phyloP scores from a whole-genome alignment of 192 early-diverging fungal species.

The Paraglomus occultum region DNA sequence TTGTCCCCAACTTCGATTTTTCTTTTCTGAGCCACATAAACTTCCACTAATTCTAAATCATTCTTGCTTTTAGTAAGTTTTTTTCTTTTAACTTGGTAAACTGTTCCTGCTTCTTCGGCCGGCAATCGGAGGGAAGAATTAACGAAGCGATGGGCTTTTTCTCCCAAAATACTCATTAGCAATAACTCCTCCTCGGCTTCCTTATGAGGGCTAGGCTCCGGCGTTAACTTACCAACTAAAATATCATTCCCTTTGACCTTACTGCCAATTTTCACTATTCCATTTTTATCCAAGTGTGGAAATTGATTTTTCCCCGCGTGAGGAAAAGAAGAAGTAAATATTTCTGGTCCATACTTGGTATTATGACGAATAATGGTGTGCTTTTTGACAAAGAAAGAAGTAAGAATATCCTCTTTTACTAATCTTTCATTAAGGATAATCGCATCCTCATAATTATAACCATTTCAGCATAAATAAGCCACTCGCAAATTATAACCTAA shows the following conservation, averaged over 20 bases:
- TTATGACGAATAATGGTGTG: slow-evolving; percentile 9
- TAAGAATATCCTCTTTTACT: slow-evolving; percentile 19
- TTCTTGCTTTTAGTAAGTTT: not conserved
- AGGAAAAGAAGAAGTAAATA: slow-evolving; percentile 1
- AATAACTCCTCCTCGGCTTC: slow-evolving; percentile 10
- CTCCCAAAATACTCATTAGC: not conserved
- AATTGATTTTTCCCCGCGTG: slow-evolving; percentile 5
- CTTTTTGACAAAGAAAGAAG: slow-evolving; percentile 23
- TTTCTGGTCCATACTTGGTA: slow-evolving; percentile 14
- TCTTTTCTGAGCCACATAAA: slow-evolving; percentile 9
- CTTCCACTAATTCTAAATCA: slow-evolving; percentile 12
- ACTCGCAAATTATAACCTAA: slow-evolving; percentile 21
- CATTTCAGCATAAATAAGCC: slow-evolving; percentile 11
- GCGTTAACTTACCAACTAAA: slow-evolving; percentile 12
- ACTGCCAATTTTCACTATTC: slow-evolving; percentile 14
- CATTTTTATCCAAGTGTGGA: slow-evolving; percentile 6
- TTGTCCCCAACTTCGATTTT: slow-evolving; percentile 15
- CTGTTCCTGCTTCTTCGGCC: not conserved
- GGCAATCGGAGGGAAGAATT: slow-evolving; percentile 6
- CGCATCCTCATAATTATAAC: slow-evolving; percentile 21
- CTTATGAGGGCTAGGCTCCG: not conserved
- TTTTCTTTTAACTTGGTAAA: slow-evolving; percentile 15
- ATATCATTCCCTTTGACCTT: slow-evolving; percentile 4
- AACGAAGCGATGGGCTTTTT: slow-evolving; percentile 7
- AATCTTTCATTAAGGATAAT: slow-evolving; percentile 5